Conservation (phyloP, 2,329 filamentous ascomycete species). For the Talaromyces rugulosus region DNA sequence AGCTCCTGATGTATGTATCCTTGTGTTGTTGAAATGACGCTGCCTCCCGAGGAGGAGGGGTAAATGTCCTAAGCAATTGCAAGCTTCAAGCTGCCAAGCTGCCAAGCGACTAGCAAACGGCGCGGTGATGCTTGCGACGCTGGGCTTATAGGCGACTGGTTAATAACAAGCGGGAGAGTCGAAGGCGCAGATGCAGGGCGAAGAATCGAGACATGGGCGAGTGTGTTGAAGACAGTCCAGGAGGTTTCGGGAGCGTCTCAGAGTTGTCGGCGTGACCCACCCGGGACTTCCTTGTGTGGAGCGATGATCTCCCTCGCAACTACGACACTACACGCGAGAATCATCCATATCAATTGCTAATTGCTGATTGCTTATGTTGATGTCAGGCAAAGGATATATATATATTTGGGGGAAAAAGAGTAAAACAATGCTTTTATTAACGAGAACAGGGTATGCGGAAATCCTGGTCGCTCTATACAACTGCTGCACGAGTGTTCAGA, state of each 20-base stretch:
- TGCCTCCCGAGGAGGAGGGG: conserved; percentile 6
- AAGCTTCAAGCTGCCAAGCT: neutral
- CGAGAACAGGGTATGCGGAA: neutral
- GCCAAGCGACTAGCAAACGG: neutral
- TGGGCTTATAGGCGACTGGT: neutral
- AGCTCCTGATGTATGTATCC: neutral
- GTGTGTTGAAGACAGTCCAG: neutral
- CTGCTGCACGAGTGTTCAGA: conserved; percentile 2
- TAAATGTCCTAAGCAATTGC: neutral
- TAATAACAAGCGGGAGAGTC: neutral
- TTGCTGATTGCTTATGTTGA: neutral
- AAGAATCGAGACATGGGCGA: neutral
- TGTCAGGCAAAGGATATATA: no score
- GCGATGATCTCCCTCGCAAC: neutral
- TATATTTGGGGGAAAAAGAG: neutral
- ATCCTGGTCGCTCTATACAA: neutral
- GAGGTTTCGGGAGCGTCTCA: neutral
- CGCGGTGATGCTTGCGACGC: neutral
- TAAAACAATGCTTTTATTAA: conserved; percentile 10
- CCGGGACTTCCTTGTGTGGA: neutral
- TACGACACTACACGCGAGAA: neutral
- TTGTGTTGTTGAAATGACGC: neutral
- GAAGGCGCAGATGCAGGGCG: neutral
- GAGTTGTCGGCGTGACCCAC: neutral
- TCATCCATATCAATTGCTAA: neutral